Percentiles rank a stretch among this genome's conserved stretches.
Evolutionary conservation across 2,329 filamentous ascomycete genomes (phyloP).

Genomic region (Colletotrichum abscissum): DNA sequence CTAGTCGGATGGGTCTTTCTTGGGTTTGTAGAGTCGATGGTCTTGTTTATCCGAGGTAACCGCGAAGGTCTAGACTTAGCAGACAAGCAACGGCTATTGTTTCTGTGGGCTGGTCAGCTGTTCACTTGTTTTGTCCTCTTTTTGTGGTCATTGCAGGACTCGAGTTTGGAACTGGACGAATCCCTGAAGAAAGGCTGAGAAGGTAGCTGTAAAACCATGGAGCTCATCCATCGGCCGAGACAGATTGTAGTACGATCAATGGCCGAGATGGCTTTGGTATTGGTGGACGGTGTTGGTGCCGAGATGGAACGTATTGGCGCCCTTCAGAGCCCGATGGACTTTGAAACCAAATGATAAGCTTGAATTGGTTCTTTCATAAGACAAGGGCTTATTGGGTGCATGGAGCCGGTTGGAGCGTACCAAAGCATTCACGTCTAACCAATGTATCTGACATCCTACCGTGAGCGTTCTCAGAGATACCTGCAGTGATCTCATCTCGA

Average conservation of each 20-base stretch:
- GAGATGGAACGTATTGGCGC: too few species aligned
- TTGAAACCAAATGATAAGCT: too few species aligned
- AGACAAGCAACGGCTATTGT: background rate
- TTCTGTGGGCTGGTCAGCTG: background rate
- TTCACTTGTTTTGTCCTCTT: background rate
- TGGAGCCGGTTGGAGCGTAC: too few species aligned
- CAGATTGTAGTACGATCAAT: background rate
- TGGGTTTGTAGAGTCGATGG: background rate
- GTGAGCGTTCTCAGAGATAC: too few species aligned
- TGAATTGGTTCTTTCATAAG: too few species aligned
- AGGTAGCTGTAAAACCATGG: too few species aligned
- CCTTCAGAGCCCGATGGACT: too few species aligned
- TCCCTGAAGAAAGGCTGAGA: background rate
- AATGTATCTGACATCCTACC: too few species aligned
- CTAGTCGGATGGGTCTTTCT: background rate
- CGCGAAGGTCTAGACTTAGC: background rate
- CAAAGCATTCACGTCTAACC: too few species aligned
- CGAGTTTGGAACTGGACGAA: background rate
- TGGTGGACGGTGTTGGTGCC: background rate
- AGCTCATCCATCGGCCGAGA: background rate
- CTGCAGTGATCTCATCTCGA: too few species aligned
- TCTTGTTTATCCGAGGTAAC: background rate
- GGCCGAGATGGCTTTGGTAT: background rate
- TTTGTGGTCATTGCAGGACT: background rate
- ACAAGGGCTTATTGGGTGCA: too few species aligned